phyloP scores from a whole-genome alignment of 2,329 filamentous ascomycete genomes.

The Cladosporium halotolerans region DNA sequence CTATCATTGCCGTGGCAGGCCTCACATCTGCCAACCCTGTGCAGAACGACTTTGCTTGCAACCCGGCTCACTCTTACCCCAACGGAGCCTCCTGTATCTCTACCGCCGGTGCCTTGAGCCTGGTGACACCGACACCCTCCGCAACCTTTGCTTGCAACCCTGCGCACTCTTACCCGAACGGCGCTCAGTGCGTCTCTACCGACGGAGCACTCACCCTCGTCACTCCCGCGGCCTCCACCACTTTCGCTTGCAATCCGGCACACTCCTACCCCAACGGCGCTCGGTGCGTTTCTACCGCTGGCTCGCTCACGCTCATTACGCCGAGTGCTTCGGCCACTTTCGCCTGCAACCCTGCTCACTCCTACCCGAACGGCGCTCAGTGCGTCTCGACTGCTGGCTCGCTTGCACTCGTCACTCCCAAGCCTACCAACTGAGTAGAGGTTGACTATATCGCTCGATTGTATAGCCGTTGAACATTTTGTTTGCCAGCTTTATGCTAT shows the following conservation, averaged over 20 bases:
- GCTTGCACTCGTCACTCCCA: constrained; percentile 15
- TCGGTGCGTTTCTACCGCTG: constrained; percentile 14
- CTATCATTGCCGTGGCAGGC: constrained; percentile 23
- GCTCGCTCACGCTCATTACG: constrained; percentile 14
- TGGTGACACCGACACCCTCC: constrained; percentile 11
- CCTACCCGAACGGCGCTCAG: constrained; percentile 15
- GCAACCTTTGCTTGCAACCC: constrained; percentile 19
- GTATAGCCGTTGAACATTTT: no score
- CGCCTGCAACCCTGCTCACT: constrained; percentile 17
- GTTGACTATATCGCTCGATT: no score
- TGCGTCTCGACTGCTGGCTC: constrained; percentile 16
- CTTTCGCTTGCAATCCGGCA: constrained; percentile 16
- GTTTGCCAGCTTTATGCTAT: no score
- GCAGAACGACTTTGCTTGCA: constrained; percentile 17
- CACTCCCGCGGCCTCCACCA: constrained; percentile 6
- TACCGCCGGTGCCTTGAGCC: constrained; percentile 11
- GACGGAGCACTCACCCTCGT: constrained; percentile 17
- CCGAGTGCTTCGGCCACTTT: constrained; percentile 10
- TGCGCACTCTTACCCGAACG: constrained; percentile 19
- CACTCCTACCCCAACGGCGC: constrained; percentile 16
- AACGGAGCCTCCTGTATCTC: constrained; percentile 15
- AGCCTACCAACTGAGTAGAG: not conserved
- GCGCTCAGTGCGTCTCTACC: constrained; percentile 17
- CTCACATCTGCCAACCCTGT: constrained; percentile 31
- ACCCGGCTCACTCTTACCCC: constrained; percentile 17